These are phyloP conservation scores for Fusarium secorum DNA, from an alignment of 2,329 filamentous ascomycete genomes.

Conservation along the genomic window DNA sequence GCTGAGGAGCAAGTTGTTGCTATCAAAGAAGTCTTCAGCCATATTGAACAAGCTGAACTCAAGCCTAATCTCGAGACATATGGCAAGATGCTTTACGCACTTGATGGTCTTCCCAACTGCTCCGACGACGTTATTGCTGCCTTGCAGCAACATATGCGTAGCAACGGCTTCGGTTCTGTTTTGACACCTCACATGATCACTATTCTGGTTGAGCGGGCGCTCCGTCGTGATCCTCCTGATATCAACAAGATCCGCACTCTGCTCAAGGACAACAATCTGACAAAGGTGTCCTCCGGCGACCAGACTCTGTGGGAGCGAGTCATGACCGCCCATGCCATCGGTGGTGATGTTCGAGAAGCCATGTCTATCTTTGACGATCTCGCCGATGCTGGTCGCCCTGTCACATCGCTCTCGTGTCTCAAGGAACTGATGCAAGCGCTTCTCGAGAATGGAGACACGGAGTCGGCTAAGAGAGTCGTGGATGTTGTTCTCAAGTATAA, in stretches of 20 bases:
- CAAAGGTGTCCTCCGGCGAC: conserved; percentile 54
- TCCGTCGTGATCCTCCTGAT: conserved; percentile 65
- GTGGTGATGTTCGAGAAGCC: conserved; percentile 59
- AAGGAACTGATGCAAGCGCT: conserved; percentile 52
- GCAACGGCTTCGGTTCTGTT: conserved; percentile 60
- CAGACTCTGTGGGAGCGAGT: conserved; percentile 74
- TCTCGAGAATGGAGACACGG: conserved; percentile 34
- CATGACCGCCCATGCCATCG: conserved; percentile 70
- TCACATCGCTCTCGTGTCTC: conserved; percentile 54
- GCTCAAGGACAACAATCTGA: conserved; percentile 63
- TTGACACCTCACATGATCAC: conserved; percentile 75
- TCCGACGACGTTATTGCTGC: conserved; percentile 62
- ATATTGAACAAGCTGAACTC: conserved; percentile 66
- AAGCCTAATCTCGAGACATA: conserved; percentile 70
- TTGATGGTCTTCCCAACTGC: conserved; percentile 47
- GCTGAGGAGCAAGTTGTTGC: conserved; percentile 59
- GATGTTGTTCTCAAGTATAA: conserved; percentile 42
- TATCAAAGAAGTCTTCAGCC: conserved; percentile 62
- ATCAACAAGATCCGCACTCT: conserved; percentile 66
- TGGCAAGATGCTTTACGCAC: conserved; percentile 71
- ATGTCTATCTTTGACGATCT: conserved; percentile 59
- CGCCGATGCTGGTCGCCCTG: conserved; percentile 48
- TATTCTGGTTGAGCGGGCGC: conserved; percentile 73
- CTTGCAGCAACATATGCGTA: conserved; percentile 69
- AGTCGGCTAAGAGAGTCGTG: conserved; percentile 48